phyloP scores from a whole-genome alignment of 768 basidiomycete species.

The Aureoboletus auriporus region DNA sequence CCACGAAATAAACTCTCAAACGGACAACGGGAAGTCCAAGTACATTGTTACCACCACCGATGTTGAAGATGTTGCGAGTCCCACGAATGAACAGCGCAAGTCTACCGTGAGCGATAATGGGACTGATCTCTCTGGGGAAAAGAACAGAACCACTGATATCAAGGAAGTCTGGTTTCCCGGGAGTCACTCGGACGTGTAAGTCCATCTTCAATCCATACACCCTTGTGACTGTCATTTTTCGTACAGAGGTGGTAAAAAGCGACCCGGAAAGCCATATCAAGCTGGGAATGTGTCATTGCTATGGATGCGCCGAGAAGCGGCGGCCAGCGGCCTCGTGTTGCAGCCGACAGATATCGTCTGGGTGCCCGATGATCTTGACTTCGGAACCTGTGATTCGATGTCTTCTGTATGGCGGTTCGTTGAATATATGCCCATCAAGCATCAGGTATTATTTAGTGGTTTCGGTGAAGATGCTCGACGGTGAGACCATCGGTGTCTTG shows the following conservation, averaged over 20 bases:
- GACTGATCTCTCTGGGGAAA: neutral
- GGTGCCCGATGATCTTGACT: constrained; percentile 24
- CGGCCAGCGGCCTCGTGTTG: constrained; percentile 22
- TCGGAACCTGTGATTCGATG: constrained; percentile 22
- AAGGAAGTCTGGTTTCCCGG: constrained; percentile 69
- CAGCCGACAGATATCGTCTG: constrained; percentile 22
- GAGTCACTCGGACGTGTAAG: constrained; percentile 34
- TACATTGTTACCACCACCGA: neutral
- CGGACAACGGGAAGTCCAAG: constrained; percentile 7
- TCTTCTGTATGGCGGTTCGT: constrained; percentile 7
- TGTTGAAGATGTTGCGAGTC: too few species aligned
- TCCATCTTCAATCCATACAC: neutral
- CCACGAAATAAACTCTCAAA: constrained; percentile 24
- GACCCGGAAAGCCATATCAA: constrained; percentile 16
- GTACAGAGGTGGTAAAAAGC: constrained; percentile 18
- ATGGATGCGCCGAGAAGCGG: constrained; percentile 34
- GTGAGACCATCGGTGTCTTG: neutral
- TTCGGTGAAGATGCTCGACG: constrained; percentile 13
- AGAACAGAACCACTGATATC: constrained; percentile 20
- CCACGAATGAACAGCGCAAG: neutral
- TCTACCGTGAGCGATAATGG: neutral
- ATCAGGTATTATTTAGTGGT: constrained; percentile 21
- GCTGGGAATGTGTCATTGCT: constrained; percentile 23
- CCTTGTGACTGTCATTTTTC: neutral
- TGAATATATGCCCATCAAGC: constrained; percentile 24